Percentiles rank a stretch among this genome's conserved stretches.
Conservation (phyloP, 2,329 filamentous ascomycete species). For the Elsinoe batatas region DNA sequence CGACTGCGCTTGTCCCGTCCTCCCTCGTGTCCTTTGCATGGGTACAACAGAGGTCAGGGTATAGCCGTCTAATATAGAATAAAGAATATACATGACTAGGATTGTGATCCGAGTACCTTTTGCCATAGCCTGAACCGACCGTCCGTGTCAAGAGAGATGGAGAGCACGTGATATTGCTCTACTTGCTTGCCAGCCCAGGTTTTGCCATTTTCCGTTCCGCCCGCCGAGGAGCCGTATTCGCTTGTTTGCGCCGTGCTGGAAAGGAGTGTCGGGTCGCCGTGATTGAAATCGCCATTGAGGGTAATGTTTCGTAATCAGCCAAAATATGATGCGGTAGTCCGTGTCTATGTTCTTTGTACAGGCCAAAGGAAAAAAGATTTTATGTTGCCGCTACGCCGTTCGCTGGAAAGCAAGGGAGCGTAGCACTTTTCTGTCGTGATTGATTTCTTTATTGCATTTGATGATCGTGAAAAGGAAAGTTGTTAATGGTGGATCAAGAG, state of each 20-base stretch:
- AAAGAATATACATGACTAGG: conserved; percentile 2
- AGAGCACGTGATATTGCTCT: neutral
- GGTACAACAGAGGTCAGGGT: neutral
- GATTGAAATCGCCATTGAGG: too few relatives aligned
- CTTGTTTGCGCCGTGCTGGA: neutral
- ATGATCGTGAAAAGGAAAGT: conserved; percentile 1
- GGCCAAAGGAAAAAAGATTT: neutral
- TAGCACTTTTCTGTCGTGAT: conserved; percentile 11
- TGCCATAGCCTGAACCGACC: neutral
- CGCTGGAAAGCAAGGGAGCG: neutral
- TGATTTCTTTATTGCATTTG: conserved; percentile 6
- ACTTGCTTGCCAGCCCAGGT: neutral
- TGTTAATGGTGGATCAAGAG: conserved; percentile 4
- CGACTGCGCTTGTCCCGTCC: conserved; percentile 13
- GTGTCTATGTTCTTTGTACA: conserved; percentile 13
- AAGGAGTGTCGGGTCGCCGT: neutral
- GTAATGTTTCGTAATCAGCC: too few relatives aligned
- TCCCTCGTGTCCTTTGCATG: neutral
- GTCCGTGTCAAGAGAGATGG: neutral
- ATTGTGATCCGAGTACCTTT: too few relatives aligned
- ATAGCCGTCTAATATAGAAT: conserved; percentile 12
- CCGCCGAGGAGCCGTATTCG: neutral
- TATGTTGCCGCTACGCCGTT: conserved; percentile 4
- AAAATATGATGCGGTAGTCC: conserved; percentile 1
- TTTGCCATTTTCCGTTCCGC: neutral